A percentile compares a stretch with the other conserved stretches of the same genome.
These are phyloP conservation scores for Termitomyces sp. DNA, from an alignment of 768 basidiomycete genomes.

Conservation along the genomic window DNA sequence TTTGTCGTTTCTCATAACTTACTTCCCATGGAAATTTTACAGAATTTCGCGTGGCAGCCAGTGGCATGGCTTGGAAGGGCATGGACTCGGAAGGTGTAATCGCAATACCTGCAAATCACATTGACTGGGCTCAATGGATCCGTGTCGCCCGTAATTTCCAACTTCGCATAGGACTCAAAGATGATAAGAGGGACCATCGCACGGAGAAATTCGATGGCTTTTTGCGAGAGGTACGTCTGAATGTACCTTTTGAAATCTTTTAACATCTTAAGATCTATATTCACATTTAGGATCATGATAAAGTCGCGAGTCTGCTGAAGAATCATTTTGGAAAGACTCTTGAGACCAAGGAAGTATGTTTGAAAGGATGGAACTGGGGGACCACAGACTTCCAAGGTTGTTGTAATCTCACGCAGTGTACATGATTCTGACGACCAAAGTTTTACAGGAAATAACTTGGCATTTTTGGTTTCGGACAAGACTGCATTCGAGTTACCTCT, in stretches of 20 bases:
- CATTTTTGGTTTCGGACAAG: slow-evolving; percentile 86
- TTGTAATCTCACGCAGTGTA: slow-evolving; percentile 4
- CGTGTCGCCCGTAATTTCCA: slow-evolving; percentile 92
- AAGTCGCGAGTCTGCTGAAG: slow-evolving; percentile 74
- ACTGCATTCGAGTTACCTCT: slow-evolving; percentile 90
- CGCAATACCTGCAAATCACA: slow-evolving; percentile 65
- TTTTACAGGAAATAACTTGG: slow-evolving; percentile 77
- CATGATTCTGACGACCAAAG: neutral
- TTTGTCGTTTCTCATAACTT: slow-evolving; percentile 1
- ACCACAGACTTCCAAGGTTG: slow-evolving; percentile 89
- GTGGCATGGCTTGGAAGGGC: slow-evolving; percentile 94
- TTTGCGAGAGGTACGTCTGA: slow-evolving; percentile 68
- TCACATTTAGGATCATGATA: slow-evolving; percentile 80
- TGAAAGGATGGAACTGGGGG: slow-evolving; percentile 99
- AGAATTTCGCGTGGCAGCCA: slow-evolving; percentile 87
- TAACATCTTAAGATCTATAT: neutral
- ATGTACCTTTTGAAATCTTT: neutral
- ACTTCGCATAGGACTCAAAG: slow-evolving; percentile 68
- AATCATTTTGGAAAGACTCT: slow-evolving; percentile 84
- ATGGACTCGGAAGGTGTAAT: slow-evolving; percentile 61
- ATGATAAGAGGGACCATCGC: slow-evolving; percentile 54
- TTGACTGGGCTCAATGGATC: slow-evolving; percentile 90
- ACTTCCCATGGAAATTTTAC: slow-evolving; percentile 14
- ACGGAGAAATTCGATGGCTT: slow-evolving; percentile 94
- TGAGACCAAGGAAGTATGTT: slow-evolving; percentile 81